Conservation (phyloP, 2,329 filamentous ascomycete genomes). For the Penicillium sp. region DNA sequence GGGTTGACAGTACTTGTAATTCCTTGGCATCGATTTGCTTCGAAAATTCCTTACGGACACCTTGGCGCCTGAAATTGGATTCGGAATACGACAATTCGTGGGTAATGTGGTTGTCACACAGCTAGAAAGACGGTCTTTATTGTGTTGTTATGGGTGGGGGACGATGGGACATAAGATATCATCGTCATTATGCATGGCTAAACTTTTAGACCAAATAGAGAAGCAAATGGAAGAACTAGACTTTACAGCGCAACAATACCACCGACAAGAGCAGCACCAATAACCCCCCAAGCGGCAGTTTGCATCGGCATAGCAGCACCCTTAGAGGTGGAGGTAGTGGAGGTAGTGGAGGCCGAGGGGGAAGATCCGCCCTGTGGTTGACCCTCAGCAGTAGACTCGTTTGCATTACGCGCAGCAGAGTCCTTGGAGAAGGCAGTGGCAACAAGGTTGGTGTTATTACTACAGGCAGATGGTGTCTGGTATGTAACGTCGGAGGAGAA, state of each 20-base stretch:
- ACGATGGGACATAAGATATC: not conserved
- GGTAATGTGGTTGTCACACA: not conserved
- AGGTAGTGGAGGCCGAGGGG: slow-evolving; percentile 13
- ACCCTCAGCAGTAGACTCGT: slow-evolving; percentile 40
- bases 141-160: not conserved
- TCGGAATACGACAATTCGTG: not conserved
- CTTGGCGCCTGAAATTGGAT: not conserved
- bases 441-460: slow-evolving; percentile 57
- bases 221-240: too few species aligned
- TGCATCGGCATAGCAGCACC: slow-evolving; percentile 31
- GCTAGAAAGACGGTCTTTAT: not conserved
- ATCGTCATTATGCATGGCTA: not conserved
- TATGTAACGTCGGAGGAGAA: slow-evolving; percentile 56
- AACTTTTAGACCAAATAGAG: not conserved
- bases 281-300: slow-evolving; percentile 38
- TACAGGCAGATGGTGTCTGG: slow-evolving; percentile 51
- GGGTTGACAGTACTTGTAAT: not conserved
- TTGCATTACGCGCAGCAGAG: slow-evolving; percentile 43
- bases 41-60: too few species aligned
- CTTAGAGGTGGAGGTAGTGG: slow-evolving; percentile 28
- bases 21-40: not conserved
- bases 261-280: slow-evolving; percentile 36
- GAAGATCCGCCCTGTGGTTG: slow-evolving; percentile 26
- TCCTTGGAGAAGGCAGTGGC: slow-evolving; percentile 43
- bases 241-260: slow-evolving; percentile 33